These are phyloP conservation scores for Taxillus chinensis DNA, from an alignment of 164 flowering plant species.

Conservation along the genomic window DNA sequence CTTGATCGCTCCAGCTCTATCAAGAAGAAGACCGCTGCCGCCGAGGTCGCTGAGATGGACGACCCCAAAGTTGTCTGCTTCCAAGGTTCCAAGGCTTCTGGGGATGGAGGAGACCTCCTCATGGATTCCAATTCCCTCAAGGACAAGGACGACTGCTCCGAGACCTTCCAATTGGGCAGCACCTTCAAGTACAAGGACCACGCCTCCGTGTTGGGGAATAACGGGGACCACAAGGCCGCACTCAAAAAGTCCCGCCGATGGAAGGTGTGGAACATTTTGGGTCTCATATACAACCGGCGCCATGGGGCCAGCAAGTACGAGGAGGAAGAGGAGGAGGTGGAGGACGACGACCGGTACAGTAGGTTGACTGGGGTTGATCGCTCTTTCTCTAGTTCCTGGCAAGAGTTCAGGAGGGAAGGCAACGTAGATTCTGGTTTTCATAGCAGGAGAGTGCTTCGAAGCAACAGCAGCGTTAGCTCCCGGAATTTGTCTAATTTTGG, in stretches of 20 bases:
- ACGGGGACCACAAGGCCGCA: slow-evolving; percentile 27
- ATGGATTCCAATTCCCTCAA: slow-evolving; percentile 47
- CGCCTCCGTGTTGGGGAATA: slow-evolving; percentile 24
- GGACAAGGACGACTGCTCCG: slow-evolving; percentile 61
- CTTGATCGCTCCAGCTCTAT: slow-evolving; percentile 67
- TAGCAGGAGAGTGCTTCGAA: slow-evolving; percentile 38
- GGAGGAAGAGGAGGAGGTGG: slow-evolving; percentile 31
- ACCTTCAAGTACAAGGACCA: slow-evolving; percentile 27
- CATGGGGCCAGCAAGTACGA: slow-evolving; percentile 42
- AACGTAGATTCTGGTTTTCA: slow-evolving; percentile 37
- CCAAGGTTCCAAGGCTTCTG: slow-evolving; percentile 23
- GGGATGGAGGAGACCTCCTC: slow-evolving; percentile 23
- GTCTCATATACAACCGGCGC: slow-evolving; percentile 48
- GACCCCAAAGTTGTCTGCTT: slow-evolving; percentile 36
- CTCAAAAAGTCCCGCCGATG: slow-evolving; percentile 65
- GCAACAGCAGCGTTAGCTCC: slow-evolving; percentile 79
- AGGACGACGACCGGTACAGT: slow-evolving; percentile 20
- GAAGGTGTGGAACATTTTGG: slow-evolving; percentile 85
- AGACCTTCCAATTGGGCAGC: slow-evolving; percentile 42
- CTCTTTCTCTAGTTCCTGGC: slow-evolving; percentile 84
- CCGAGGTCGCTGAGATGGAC: slow-evolving; percentile 63
- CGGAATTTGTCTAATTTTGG: slow-evolving; percentile 31
- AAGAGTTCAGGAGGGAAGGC: slow-evolving; percentile 41
- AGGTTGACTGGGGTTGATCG: slow-evolving; percentile 66
- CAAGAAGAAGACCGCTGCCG: slow-evolving; percentile 49